Evolutionary conservation across 441 rosid species (phyloP), one percentile per base, ranked within the genome.

Genomic region (Populus hybrid): DNA sequence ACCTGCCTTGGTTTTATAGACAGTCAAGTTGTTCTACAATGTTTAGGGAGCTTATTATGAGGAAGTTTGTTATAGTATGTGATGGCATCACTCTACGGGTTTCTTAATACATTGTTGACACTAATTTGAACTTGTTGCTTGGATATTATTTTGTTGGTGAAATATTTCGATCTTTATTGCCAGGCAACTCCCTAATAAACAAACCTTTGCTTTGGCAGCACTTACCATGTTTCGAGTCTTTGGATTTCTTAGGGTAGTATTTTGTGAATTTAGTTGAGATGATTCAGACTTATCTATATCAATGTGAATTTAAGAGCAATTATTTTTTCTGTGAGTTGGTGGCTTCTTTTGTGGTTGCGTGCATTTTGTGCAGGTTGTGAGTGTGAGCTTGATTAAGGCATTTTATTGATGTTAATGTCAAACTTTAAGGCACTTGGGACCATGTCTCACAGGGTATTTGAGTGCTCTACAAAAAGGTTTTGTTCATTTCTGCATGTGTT

Each of bases 321-420:
- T 26, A 18, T 72, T 50, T 38, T 72, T 67, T 7, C 16, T 75
- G 67, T 11, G 70, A 73, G 19, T 35, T 46, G 71, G 61, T n/a
- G n/a, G 50, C 71, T 74, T 70, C 21, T 30, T 34, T 42, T 32
- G 73, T 75, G 73, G 53, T 77, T 65, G 32, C 35, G 67, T 12
- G n/a, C 71, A 18, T 72, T 63, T 84, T 72, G 72, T 30, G 32
- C 75, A 76, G 72, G 72, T 73, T 71, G 40, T 32, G 80, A 80
- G 34, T 73, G 79, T 64, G 64, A 23, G 67, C 67, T 40, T 68
- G 59, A 26, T 57, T 73, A 76, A 72, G 72, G n/a, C 69, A 36
- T 36, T 42, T 30, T 30, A 30, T 30, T 75, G 61, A 40, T 59
- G 68, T 57, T 68, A 21, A 26, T 46, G 71, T 70, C 65, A 71